phyloP scores from a whole-genome alignment of 805 yeast species.

The Sporopachydermia lactativora region DNA sequence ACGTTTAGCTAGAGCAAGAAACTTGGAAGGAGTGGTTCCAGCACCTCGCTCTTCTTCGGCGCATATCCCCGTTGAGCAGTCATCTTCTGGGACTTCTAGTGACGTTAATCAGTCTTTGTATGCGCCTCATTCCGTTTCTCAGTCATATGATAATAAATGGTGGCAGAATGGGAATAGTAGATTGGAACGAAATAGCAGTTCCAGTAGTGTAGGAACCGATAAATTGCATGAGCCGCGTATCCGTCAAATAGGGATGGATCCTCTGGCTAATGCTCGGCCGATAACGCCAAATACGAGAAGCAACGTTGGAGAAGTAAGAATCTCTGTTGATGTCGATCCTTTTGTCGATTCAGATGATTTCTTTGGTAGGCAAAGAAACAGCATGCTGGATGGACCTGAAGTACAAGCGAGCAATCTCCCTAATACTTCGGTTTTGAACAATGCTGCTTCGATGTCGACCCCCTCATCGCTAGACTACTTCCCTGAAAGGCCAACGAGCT shows the following conservation, averaged over 20 bases:
- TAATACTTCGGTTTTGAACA: neutral
- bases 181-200: neutral
- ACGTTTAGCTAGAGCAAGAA: too few species aligned
- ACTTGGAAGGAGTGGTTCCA: too few species aligned
- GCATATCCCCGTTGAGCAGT: too few species aligned
- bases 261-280: slow-evolving; percentile 15
- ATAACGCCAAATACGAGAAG: slow-evolving; percentile 13
- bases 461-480: neutral
- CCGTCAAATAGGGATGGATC: slow-evolving; percentile 18
- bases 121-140: neutral
- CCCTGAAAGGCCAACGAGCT: neutral
- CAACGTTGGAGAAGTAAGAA: slow-evolving; percentile 23
- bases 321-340: neutral
- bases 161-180: neutral
- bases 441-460: neutral
- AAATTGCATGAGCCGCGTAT: slow-evolving; percentile 4
- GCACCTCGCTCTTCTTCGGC: neutral
- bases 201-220: neutral
- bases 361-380: too few species aligned
- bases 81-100: neutral
- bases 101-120: too few species aligned
- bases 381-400: too few species aligned
- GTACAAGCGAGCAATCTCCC: neutral
- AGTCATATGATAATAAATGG: neutral
- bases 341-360: neutral